These are phyloP conservation scores for Lentithecium fluviatile DNA, from an alignment of 495 filamentous ascomycete species.

Conservation along the genomic window DNA sequence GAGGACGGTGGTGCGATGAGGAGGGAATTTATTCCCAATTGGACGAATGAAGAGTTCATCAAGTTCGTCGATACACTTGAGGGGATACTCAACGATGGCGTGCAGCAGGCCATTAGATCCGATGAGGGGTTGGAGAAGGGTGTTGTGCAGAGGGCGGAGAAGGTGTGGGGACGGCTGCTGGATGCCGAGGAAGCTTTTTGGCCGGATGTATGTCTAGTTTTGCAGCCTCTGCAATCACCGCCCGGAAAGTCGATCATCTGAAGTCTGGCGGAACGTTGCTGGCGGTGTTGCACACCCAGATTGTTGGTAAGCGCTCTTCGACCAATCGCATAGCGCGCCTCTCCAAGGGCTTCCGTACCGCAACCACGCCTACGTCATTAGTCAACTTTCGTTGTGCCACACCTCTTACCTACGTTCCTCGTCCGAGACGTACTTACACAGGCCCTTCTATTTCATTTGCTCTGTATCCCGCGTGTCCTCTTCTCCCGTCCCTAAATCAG, in stretches of 20 bases:
- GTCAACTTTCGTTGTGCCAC: background rate
- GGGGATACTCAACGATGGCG: constrained; percentile 14
- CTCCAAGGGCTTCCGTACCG: no score
- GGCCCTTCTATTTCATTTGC: background rate
- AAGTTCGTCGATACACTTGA: constrained; percentile 17
- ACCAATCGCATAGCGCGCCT: no score
- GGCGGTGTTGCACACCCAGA: no score
- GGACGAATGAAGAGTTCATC: constrained; percentile 25
- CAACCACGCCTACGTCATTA: background rate
- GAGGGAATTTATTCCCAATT: constrained; percentile 26
- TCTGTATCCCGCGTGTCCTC: background rate
- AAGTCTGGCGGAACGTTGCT: no score
- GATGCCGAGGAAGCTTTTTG: constrained; percentile 20
- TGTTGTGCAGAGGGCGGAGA: constrained; percentile 7
- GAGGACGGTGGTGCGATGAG: constrained; percentile 22
- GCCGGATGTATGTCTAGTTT: constrained; percentile 19
- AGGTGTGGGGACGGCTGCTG: constrained; percentile 11
- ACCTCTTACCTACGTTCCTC: background rate
- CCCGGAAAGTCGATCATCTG: no score
- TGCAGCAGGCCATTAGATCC: background rate
- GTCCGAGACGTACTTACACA: no score
- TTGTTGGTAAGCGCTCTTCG: no score
- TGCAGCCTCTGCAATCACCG: no score
- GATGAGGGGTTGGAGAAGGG: constrained; percentile 1
- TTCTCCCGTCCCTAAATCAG: background rate